phyloP scores from a whole-genome alignment of 1,284 basidiomycete species.

The Fomes fomentarius region DNA sequence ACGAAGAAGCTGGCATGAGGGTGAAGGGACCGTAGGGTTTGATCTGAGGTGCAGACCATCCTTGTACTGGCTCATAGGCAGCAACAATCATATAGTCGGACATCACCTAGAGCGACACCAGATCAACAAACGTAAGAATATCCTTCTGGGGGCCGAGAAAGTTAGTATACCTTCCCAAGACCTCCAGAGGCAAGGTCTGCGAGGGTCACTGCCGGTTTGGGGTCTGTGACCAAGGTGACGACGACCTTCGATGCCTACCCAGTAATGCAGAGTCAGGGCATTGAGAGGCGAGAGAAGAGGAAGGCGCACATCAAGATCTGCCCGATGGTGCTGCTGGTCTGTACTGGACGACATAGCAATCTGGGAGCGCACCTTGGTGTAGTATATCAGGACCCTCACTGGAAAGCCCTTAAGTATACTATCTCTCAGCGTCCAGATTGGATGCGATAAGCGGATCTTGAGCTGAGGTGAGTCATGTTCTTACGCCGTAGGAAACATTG shows the following conservation, averaged over 20 bases:
- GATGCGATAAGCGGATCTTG: too few species aligned
- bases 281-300: not conserved
- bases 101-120: conserved; percentile 51
- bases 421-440: too few species aligned
- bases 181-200: conserved; percentile 36
- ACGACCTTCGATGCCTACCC: conserved; percentile 46
- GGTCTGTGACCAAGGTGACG: conserved; percentile 36
- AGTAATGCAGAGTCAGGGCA: not conserved
- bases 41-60: conserved; percentile 87
- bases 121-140: conserved; percentile 23
- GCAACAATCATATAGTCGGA: conserved; percentile 93
- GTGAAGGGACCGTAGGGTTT: conserved; percentile 64
- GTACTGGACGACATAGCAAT: not conserved
- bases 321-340: not conserved
- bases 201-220: conserved; percentile 41
- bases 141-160: conserved; percentile 31
- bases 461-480: too few species aligned
- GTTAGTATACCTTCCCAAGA: conserved; percentile 42
- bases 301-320: not conserved
- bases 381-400: too few species aligned
- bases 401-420: too few species aligned
- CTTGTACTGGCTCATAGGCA: conserved; percentile 70
- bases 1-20: conserved; percentile 85
- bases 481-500: too few species aligned
- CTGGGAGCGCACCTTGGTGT: not conserved